phyloP scores from a whole-genome alignment of 1,284 basidiomycete genomes.

The Ustilago xerochloae region DNA sequence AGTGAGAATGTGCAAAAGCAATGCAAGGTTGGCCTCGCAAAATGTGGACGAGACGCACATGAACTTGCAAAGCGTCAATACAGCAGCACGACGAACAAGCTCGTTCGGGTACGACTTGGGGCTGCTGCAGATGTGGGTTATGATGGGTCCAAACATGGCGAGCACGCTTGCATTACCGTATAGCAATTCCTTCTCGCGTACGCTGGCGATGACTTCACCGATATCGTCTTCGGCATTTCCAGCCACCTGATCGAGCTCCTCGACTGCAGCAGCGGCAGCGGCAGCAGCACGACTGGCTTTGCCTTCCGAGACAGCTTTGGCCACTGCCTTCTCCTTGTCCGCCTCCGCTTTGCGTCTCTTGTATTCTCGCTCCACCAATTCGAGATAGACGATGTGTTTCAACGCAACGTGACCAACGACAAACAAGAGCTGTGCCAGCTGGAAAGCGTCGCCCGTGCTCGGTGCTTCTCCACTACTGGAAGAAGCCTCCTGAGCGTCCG shows the following conservation, averaged over 20 bases:
- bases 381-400: slow-evolving; percentile 96
- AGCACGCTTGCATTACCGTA: slow-evolving; percentile 86
- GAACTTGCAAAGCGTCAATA: slow-evolving; percentile 91
- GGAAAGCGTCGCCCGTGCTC: slow-evolving; percentile 73
- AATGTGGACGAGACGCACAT: slow-evolving; percentile 94
- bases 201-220: slow-evolving; percentile 84
- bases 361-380: slow-evolving; percentile 95
- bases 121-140: slow-evolving; percentile 84
- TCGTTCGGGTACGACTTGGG: slow-evolving; percentile 77
- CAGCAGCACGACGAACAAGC: slow-evolving; percentile 85
- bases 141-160: slow-evolving; percentile 85
- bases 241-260: slow-evolving; percentile 89
- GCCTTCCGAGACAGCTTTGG: slow-evolving; percentile 53
- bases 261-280: slow-evolving; percentile 71
- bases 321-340: slow-evolving; percentile 70
- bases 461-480: slow-evolving; percentile 18
- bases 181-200: slow-evolving; percentile 88
- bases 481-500: slow-evolving; percentile 20
- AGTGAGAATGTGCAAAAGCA: slow-evolving; percentile 93
- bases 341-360: slow-evolving; percentile 94
- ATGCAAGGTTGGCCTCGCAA: slow-evolving; percentile 86
- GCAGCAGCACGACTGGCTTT: slow-evolving; percentile 54
- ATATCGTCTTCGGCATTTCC: slow-evolving; percentile 99
- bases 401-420: slow-evolving; percentile 95
- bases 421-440: slow-evolving; percentile 89